Conservation (phyloP, 768 basidiomycete species). For the Lactifluus echinatus region DNA sequence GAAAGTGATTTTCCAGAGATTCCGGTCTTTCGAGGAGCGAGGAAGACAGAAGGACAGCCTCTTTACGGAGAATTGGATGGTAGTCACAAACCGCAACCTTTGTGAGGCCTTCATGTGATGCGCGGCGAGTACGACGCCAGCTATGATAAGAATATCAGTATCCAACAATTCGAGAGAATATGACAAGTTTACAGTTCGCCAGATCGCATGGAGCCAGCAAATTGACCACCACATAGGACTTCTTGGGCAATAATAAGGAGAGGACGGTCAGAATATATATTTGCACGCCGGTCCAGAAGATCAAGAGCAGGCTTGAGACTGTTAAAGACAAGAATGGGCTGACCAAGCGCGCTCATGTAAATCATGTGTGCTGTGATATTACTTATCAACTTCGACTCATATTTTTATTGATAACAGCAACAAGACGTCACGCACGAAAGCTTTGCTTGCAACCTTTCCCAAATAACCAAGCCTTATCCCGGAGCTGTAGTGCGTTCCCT, state of each 20-base stretch:
- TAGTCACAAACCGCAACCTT: neutral
- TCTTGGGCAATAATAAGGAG: constrained; percentile 26
- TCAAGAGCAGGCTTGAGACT: constrained; percentile 28
- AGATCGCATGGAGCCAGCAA: constrained; percentile 23
- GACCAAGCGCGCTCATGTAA: constrained; percentile 7
- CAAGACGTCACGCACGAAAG: neutral
- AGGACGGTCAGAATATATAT: constrained; percentile 25
- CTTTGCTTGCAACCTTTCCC: neutral
- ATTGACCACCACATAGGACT: constrained; percentile 27
- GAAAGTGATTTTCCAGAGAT: neutral
- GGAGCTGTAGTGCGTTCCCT: neutral
- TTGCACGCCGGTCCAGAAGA: constrained; percentile 30
- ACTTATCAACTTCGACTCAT: neutral
- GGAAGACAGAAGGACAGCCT: neutral
- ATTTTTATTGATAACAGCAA: neutral
- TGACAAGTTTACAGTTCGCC: constrained; percentile 19
- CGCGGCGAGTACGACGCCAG: constrained; percentile 12
- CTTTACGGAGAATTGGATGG: neutral
- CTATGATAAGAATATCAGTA: constrained; percentile 2
- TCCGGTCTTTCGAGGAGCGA: neutral
- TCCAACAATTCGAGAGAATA: neutral
- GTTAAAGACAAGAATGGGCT: constrained; percentile 26
- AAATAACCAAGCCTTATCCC: neutral
- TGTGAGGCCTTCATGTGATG: constrained; percentile 5
- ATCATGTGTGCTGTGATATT: constrained; percentile 3